Percentiles rank a stretch among this genome's conserved stretches.
These are phyloP conservation scores for Clonostachys solani DNA, from an alignment of 2,329 filamentous ascomycete genomes.

Conservation along the genomic window DNA sequence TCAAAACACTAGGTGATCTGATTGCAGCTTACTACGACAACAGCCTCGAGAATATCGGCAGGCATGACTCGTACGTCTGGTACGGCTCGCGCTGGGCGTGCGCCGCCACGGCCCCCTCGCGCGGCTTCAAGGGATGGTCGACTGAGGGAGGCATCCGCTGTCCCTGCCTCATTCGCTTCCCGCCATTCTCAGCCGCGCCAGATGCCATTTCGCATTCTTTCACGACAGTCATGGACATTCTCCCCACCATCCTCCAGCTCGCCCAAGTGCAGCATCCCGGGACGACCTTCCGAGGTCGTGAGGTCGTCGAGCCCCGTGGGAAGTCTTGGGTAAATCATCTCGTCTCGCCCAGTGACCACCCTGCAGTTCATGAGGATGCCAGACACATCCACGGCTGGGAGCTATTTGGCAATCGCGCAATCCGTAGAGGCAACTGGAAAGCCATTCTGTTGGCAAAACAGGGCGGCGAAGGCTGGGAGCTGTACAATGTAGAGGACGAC, in stretches of 20 bases:
- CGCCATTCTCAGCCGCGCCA: background rate
- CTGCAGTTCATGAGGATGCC: conserved; percentile 6
- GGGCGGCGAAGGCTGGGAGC: conserved; percentile 46
- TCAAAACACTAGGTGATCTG: conserved; percentile 43
- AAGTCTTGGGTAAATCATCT: conserved; percentile 8
- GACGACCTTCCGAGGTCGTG: conserved; percentile 29
- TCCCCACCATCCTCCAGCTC: conserved; percentile 40
- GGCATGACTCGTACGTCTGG: conserved; percentile 54
- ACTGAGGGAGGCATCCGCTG: conserved; percentile 35
- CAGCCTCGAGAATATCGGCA: conserved; percentile 48
- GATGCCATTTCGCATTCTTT: conserved; percentile 8
- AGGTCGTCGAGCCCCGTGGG: conserved; percentile 45
- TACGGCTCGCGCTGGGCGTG: conserved; percentile 53
- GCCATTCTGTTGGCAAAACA: conserved; percentile 52
- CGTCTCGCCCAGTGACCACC: too few relatives aligned
- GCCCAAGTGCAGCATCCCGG: conserved; percentile 31
- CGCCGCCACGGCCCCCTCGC: conserved; percentile 27
- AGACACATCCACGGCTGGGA: conserved; percentile 53
- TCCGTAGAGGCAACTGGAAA: conserved; percentile 52
- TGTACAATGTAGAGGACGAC: conserved; percentile 48
- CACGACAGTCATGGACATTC: conserved; percentile 43
- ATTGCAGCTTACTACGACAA: conserved; percentile 53
- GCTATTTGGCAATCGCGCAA: conserved; percentile 44
- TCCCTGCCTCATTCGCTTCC: conserved; percentile 9
- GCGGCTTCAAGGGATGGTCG: conserved; percentile 30